Percentiles rank a stretch among this genome's conserved stretches.
These are phyloP conservation scores for Fusarium zealandicum DNA, from an alignment of 2,329 filamentous ascomycete genomes.

Conservation along the genomic window DNA sequence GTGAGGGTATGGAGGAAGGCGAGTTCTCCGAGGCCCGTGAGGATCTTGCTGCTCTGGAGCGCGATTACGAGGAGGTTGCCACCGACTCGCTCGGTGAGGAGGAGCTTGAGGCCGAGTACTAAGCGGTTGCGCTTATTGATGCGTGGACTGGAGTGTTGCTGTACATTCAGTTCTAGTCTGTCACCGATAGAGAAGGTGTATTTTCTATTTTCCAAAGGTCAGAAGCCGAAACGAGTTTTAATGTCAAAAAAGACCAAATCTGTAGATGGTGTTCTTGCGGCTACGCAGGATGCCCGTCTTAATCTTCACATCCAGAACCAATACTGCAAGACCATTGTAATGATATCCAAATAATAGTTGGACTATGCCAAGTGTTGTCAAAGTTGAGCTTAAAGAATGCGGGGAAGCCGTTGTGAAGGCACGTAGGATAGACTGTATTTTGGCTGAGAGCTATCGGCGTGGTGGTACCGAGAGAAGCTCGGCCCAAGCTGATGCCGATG, in stretches of 20 bases:
- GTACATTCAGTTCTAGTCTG: slow-evolving; percentile 41
- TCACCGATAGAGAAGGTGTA: slow-evolving; percentile 46
- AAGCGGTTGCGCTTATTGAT: slow-evolving; percentile 51
- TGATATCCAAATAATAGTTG: not conserved
- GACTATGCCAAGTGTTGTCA: not conserved
- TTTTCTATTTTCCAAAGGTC: slow-evolving; percentile 49
- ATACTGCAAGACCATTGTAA: slow-evolving; percentile 30
- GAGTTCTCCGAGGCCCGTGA: slow-evolving; percentile 99
- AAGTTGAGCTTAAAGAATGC: slow-evolving; percentile 2
- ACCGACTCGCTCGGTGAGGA: slow-evolving; percentile 91
- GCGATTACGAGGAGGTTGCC: slow-evolving; percentile 98
- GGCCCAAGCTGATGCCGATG: slow-evolving; percentile 42
- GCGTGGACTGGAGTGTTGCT: slow-evolving; percentile 36
- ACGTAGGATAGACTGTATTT: slow-evolving; percentile 6
- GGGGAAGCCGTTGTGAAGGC: slow-evolving; percentile 19
- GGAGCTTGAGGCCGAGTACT: slow-evolving; percentile 92
- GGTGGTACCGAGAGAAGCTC: slow-evolving; percentile 24
- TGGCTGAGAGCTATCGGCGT: slow-evolving; percentile 2
- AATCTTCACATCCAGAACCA: slow-evolving; percentile 23
- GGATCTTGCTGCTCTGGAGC: slow-evolving; percentile 96
- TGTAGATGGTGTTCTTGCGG: slow-evolving; percentile 40
- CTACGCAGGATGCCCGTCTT: slow-evolving; percentile 18
- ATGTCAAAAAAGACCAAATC: slow-evolving; percentile 46
- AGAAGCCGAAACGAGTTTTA: slow-evolving; percentile 49
- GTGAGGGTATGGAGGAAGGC: slow-evolving; percentile 99